Percentiles rank a stretch among this genome's conserved stretches.
phyloP scores from a whole-genome alignment of 2,329 filamentous ascomycete species.

The Sporothrix globosa region DNA sequence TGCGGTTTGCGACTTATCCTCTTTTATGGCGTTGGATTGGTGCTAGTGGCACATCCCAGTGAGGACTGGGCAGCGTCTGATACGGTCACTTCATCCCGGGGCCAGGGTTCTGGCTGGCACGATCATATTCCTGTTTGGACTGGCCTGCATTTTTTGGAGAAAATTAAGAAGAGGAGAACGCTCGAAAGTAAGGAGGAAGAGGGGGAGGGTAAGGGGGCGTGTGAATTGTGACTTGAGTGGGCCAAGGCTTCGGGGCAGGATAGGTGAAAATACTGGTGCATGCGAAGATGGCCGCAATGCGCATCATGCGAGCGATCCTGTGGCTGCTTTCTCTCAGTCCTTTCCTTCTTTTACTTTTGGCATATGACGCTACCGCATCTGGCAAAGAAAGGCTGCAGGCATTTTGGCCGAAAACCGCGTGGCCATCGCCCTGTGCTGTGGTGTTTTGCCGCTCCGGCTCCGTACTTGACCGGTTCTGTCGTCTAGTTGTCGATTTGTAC shows the following conservation, averaged over 20 bases:
- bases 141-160: conserved; percentile 20
- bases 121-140: conserved; percentile 23
- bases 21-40: background rate
- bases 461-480: background rate
- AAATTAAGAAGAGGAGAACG: background rate
- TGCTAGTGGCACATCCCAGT: background rate
- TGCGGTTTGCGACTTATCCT: background rate
- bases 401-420: conserved; percentile 8
- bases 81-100: no score
- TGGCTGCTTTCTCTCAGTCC: background rate
- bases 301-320: conserved; percentile 18
- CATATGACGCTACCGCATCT: conserved; percentile 22
- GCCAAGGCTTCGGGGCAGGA: background rate
- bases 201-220: conserved; percentile 5
- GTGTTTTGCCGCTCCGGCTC: conserved; percentile 13
- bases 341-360: background rate
- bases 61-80: background rate
- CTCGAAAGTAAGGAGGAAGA: background rate
- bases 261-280: background rate
- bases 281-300: background rate
- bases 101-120: background rate
- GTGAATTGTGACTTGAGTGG: background rate
- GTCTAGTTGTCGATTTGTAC: no score
- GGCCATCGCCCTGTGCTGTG: background rate
- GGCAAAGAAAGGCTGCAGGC: background rate